Evolutionary conservation across 495 filamentous ascomycete species (phyloP), one percentile per base, ranked within the genome.

Genomic region (Xylaria telfairii): DNA sequence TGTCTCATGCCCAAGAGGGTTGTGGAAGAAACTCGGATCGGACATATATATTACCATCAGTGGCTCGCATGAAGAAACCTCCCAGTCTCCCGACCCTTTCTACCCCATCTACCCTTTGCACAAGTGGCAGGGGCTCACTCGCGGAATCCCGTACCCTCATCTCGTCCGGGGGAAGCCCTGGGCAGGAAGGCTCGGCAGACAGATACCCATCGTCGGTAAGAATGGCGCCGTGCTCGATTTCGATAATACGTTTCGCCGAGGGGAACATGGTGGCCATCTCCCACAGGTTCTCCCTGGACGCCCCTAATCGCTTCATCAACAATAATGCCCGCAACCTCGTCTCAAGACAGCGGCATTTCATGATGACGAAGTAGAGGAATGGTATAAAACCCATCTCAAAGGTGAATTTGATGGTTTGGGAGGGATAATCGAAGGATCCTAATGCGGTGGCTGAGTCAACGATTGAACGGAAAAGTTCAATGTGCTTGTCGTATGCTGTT

Each of bases 381-480:
- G 83, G 81, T 26, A 84, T 81, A n/a, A 84, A 77, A 49, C 85
- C 82, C 77, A 83, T 85, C 69, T 87, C 86, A 51, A 86, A 87
- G 17, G 79, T 83, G 70, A 87, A 87, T 13, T 78, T 17, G 21
- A 39, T 12, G 5, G 46, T 9, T 7, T 59, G 49, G 28, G 19
- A 13, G 37, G 54, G 15, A 4, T 41, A 46, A 42, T 71, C 44
- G 5, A 62, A 51, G 30, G 64, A 47, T 9, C 66, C 51, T 37
- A 84, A 74, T 21, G 72, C 65, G 12, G 76, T 60, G 0, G 81
- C 80, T 2, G 72, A 67, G 13, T 78, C 72, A 12, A 83, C 78
- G 47, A 83, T 83, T 41, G 67, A 76, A 6, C 78, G 79, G 32
- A 84, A 84, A 13, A 69, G 77, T 19, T 77, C 74, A 24, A 82